Evolutionary conservation across 1,139 yeast species (phyloP), one percentile per base, ranked within the genome.

Genomic region (Lodderomyces beijingensis): DNA sequence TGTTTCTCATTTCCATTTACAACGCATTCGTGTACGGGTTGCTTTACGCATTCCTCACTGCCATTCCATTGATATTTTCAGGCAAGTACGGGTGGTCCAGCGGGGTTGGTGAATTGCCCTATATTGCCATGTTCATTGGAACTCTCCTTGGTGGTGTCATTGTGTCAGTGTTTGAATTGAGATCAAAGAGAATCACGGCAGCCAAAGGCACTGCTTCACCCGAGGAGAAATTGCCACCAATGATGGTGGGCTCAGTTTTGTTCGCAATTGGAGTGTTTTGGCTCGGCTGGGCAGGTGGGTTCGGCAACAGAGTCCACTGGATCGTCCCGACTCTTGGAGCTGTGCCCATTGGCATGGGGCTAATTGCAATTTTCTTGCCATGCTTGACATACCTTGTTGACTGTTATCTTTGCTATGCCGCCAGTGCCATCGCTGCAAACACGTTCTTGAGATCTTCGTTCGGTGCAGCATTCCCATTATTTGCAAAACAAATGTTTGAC

Each of bases 401-500:
- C 53, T 66, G 83, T 24, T 88, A 87, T 52, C 65, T 84, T 41
- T 54, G 77, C 39, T 78, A 80, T 50, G 94, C 95, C 3, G 95
- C 95, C 11, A 82, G 94, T 15, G 96, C 96, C 2, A 65, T 88
- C 44, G 95, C 96, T 4, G 96, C 83, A 9, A 86, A 86, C 53
- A 79, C 95, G 0, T 78, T 88, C 48, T 53, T 80, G 43, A 73
- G 88, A 65, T 77, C 86, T 2, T 58, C 67, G 14, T 70, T 70
- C 50, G 77, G 75, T 27, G 77, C 73, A 30, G 69, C 63, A 3
- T 64, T 71, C 54, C 71, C 77, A 24, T 65, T 71, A 38, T 62
- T 62, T 47, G 74, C 79, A 4, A 60, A 66, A 19, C 80, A 70
- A 52, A 79, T 88, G 95, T 86, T 87, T 57, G 57, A 65, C 14